Conservation (phyloP, 345 rosid species). For the rapeseed (Brassica napus) region DNA sequence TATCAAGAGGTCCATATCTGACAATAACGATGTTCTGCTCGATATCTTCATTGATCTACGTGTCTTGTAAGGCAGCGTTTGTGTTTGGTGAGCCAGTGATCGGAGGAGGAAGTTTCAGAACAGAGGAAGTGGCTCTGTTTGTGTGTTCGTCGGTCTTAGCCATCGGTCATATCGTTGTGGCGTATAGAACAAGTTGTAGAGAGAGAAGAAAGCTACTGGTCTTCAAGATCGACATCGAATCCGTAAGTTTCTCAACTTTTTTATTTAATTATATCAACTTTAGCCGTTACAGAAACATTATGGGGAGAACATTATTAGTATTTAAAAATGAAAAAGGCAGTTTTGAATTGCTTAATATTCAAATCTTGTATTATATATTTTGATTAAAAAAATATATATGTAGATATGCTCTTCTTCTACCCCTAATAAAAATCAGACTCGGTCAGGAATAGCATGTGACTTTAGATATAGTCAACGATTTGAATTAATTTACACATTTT, state of each 20-base stretch:
- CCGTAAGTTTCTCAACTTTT: conserved; percentile 56
- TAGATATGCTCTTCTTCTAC: conserved; percentile 14
- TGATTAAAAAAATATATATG: background rate
- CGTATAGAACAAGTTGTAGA: conserved; percentile 85
- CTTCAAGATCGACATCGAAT: conserved; percentile 94
- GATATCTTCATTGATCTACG: conserved; percentile 60
- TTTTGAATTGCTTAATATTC: conserved; percentile 17
- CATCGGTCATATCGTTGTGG: conserved; percentile 72
- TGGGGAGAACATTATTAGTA: background rate
- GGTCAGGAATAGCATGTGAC: conserved; percentile 42
- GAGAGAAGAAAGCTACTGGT: conserved; percentile 88
- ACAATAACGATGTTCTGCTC: conserved; percentile 73
- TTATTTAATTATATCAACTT: conserved; percentile 3
- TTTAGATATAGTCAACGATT: conserved; percentile 26
- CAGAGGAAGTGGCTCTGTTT: conserved; percentile 72
- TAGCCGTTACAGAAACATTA: conserved; percentile 33
- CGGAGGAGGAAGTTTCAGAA: conserved; percentile 46
- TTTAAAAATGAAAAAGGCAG: background rate
- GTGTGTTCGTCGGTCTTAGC: conserved; percentile 66
- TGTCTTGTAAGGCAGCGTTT: conserved; percentile 71
- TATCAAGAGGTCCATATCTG: conserved; percentile 79
- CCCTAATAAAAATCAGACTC: conserved; percentile 20
- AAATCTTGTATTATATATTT: conserved; percentile 4
- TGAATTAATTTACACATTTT: conserved; percentile 12
- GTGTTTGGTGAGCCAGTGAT: conserved; percentile 52